Percentiles rank a stretch among this genome's conserved stretches.
Conservation (phyloP, 2,329 filamentous ascomycete species). For the Fusarium pseudocircinatum region DNA sequence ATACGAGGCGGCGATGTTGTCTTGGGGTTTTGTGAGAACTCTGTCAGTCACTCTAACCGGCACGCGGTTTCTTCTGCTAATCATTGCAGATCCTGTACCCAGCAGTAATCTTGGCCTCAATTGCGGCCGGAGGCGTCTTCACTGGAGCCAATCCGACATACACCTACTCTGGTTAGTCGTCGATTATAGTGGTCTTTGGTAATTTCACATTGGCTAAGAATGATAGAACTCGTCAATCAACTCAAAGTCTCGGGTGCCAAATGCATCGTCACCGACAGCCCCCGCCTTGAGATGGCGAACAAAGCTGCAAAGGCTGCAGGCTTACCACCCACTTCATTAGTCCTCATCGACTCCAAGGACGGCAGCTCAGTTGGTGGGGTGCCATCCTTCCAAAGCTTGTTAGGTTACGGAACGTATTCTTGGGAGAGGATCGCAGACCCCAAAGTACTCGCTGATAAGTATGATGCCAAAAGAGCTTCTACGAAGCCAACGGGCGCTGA, state of each 20-base stretch:
- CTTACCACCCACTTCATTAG: not conserved
- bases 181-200: too few species aligned
- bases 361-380: too few species aligned
- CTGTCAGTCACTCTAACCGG: not conserved
- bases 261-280: slow-evolving; percentile 5
- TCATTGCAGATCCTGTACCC: not conserved
- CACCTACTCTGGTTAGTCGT: not conserved
- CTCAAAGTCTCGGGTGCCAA: not conserved
- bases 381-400: not conserved
- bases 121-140: slow-evolving; percentile 3
- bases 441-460: not conserved
- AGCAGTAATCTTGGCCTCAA: not conserved
- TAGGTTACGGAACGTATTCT: not conserved
- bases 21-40: slow-evolving; percentile 1
- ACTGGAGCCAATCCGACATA: slow-evolving; percentile 11
- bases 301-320: not conserved
- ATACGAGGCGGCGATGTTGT: not conserved
- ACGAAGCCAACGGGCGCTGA: not conserved
- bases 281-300: not conserved
- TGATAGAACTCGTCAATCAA: slow-evolving; percentile 1
- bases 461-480: rapidly evolving
- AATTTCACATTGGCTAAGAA: not conserved
- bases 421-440: not conserved
- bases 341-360: not conserved
- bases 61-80: not conserved